Percentiles rank a stretch among this genome's conserved stretches.
Conservation (phyloP, 257 asterid genomes). For the Petunia axillaris region DNA sequence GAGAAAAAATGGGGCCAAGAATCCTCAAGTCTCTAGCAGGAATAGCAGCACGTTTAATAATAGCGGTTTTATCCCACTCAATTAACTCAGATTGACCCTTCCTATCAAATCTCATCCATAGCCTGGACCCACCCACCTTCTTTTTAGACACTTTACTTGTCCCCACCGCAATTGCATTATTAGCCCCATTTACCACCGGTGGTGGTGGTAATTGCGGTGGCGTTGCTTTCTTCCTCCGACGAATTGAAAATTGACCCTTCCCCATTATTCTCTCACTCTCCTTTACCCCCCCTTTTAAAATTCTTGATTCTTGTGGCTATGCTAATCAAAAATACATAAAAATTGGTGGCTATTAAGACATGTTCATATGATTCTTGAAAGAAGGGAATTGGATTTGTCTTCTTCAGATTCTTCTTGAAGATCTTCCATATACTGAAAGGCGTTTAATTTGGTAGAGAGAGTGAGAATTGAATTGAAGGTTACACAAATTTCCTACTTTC, state of each 20-base stretch:
- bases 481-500: too few relatives aligned
- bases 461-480: conserved; percentile 19
- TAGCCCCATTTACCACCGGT: conserved; percentile 35
- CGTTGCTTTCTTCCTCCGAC: conserved; percentile 62
- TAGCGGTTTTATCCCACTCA: conserved; percentile 83
- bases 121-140: conserved; percentile 78
- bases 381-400: conserved; percentile 8
- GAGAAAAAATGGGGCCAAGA: conserved; percentile 95
- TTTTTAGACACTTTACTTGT: conserved; percentile 51
- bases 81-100: conserved; percentile 85
- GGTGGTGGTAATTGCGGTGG: conserved; percentile 44
- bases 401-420: conserved; percentile 10
- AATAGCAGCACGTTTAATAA: conserved; percentile 75
- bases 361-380: neutral
- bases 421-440: conserved; percentile 17
- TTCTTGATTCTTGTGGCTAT: conserved; percentile 15
- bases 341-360: neutral
- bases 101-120: conserved; percentile 97
- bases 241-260: conserved; percentile 54
- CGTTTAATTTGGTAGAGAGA: neutral
- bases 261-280: conserved; percentile 30
- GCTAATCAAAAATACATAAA: neutral
- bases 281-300: neutral
- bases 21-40: conserved; percentile 96
- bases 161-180: conserved; percentile 14